Evolutionary conservation across 441 rosid species (phyloP).

Genomic region (Biscutella laevigata): DNA sequence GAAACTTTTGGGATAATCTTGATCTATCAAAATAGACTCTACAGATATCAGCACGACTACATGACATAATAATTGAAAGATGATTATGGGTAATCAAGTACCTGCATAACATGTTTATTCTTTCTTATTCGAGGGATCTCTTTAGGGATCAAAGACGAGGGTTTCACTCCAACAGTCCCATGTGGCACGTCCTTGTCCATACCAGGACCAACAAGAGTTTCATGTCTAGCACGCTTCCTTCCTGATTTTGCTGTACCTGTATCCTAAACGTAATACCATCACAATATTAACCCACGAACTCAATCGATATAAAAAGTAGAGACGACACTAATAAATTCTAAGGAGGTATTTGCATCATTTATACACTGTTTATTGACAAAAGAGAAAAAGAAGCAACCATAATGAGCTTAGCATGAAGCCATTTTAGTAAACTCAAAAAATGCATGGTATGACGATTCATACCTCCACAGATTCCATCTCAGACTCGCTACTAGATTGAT

Average conservation of each 20-base stretch:
- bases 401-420: constrained; percentile 1
- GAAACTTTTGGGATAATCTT: constrained; percentile 57
- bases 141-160: constrained; percentile 68
- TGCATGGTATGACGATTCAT: constrained; percentile 25
- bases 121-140: constrained; percentile 80
- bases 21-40: constrained; percentile 36
- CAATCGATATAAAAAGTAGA: not conserved
- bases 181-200: constrained; percentile 59
- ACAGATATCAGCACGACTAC: constrained; percentile 14
- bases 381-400: not conserved
- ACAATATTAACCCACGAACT: constrained; percentile 8
- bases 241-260: constrained; percentile 33
- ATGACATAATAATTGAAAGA: not conserved
- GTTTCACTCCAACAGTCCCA: constrained; percentile 82
- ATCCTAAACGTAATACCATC: constrained; percentile 38
- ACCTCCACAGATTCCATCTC: constrained; percentile 90
- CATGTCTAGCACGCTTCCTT: constrained; percentile 56
- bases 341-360: not conserved
- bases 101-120: constrained; percentile 81
- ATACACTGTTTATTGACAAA: not conserved
- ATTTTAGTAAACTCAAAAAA: not conserved
- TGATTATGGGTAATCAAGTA: constrained; percentile 10
- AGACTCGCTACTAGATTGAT: constrained; percentile 72
- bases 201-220: constrained; percentile 76
- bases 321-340: not conserved